Percentiles rank a stretch among this genome's conserved stretches.
Conservation (phyloP, 192 early-diverging fungal species). For the Umbelopsis sp. region DNA sequence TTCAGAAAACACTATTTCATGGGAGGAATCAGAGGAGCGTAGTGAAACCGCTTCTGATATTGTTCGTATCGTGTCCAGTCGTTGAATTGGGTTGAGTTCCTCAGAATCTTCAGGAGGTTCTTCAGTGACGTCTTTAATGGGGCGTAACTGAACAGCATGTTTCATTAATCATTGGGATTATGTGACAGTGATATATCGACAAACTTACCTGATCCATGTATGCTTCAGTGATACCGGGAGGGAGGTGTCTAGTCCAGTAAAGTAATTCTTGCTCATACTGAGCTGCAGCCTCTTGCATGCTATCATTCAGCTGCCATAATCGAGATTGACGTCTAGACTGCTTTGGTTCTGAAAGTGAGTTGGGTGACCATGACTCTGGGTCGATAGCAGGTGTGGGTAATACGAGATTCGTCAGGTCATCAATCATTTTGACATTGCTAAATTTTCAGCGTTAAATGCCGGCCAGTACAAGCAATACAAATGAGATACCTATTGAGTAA, state of each 20-base stretch:
- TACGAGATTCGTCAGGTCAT: background rate
- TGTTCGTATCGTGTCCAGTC: too few species aligned
- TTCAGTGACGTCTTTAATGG: too few species aligned
- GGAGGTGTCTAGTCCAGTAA: conserved; percentile 3
- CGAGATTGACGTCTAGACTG: background rate
- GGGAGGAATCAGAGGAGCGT: too few species aligned
- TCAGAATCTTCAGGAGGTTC: too few species aligned
- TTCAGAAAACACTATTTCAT: too few species aligned
- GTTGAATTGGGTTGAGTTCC: too few species aligned
- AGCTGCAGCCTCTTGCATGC: background rate
- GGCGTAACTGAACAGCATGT: too few species aligned
- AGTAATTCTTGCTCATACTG: background rate
- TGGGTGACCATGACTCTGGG: conserved; percentile 9
- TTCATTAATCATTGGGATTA: too few species aligned
- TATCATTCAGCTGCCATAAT: background rate
- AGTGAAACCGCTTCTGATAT: too few species aligned
- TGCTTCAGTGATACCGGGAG: background rate
- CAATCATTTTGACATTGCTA: background rate
- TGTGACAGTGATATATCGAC: background rate
- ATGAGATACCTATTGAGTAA: background rate
- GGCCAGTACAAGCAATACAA: background rate
- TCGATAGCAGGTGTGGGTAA: background rate
- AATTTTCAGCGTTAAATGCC: background rate
- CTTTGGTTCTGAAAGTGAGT: conserved; percentile 22
- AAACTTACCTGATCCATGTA: conserved; percentile 4